Percentiles rank a stretch among this genome's conserved stretches.
Conservation (phyloP, 2,329 filamentous ascomycete genomes). For the Penicillium digitatum region DNA sequence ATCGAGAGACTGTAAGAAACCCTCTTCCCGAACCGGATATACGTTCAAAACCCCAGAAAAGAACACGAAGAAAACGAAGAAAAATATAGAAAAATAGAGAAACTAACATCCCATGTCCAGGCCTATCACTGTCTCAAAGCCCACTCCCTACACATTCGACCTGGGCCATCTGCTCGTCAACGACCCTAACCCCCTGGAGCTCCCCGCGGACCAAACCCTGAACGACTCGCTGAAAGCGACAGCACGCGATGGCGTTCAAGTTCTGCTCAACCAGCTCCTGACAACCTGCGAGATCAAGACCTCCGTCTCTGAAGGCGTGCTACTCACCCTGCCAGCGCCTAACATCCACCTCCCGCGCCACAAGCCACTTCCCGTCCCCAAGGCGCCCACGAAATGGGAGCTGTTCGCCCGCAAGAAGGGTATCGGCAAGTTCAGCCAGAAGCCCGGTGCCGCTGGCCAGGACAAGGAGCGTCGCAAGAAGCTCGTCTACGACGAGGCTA, state of each 20-base stretch:
- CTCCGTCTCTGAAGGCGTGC: slow-evolving; percentile 61
- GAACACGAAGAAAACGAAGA: slow-evolving; percentile 4
- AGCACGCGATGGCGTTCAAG: slow-evolving; percentile 86
- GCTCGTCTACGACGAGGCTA: slow-evolving; percentile 77
- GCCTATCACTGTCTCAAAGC: slow-evolving; percentile 68
- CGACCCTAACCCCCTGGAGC: slow-evolving; percentile 76
- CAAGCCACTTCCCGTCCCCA: slow-evolving; percentile 80
- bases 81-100: slow-evolving; percentile 10
- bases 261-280: slow-evolving; percentile 89
- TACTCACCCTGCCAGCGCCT: slow-evolving; percentile 69
- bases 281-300: slow-evolving; percentile 77
- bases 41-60: background rate
- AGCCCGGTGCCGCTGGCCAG: slow-evolving; percentile 53
- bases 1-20: slow-evolving; percentile 41
- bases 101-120: slow-evolving; percentile 25
- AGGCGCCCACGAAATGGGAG: slow-evolving; percentile 89
- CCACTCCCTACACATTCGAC: slow-evolving; percentile 88
- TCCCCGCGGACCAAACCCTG: slow-evolving; percentile 48
- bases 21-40: background rate
- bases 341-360: slow-evolving; percentile 76
- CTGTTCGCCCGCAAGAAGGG: slow-evolving; percentile 95
- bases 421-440: slow-evolving; percentile 76
- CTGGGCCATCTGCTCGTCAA: slow-evolving; percentile 79
- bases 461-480: slow-evolving; percentile 62
- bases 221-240: slow-evolving; percentile 67